A percentile compares a stretch with the other conserved stretches of the same genome.
These are phyloP conservation scores for Willaertia magna DNA, from an alignment of 208 protist genomes.

Conservation along the genomic window DNA sequence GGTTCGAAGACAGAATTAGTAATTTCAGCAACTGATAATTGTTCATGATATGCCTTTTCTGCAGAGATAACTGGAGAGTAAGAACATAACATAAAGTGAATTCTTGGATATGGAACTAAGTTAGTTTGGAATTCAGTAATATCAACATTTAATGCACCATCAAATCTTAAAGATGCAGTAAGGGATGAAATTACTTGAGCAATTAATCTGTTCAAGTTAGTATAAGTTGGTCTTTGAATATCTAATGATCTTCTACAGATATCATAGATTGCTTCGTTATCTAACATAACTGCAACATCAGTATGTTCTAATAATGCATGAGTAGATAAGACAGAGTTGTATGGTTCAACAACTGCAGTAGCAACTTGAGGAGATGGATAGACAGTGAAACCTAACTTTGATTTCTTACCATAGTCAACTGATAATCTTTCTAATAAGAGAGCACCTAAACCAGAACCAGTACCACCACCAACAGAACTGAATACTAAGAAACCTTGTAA, in stretches of 20 bases:
- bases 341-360: slow-evolving; percentile 87
- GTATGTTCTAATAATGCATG: slow-evolving; percentile 84
- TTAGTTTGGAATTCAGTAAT: slow-evolving; percentile 92
- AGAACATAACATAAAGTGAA: slow-evolving; percentile 76
- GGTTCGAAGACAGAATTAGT: slow-evolving; percentile 75
- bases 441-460: slow-evolving; percentile 90
- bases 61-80: slow-evolving; percentile 53
- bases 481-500: slow-evolving; percentile 97
- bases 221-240: slow-evolving; percentile 83
- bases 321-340: slow-evolving; percentile 88
- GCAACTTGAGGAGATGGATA: slow-evolving; percentile 87
- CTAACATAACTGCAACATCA: slow-evolving; percentile 78
- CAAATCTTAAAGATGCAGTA: slow-evolving; percentile 87
- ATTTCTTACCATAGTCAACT: slow-evolving; percentile 95
- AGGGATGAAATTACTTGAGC: slow-evolving; percentile 84
- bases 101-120: slow-evolving; percentile 87
- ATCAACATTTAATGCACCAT: slow-evolving; percentile 86
- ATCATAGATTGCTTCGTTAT: slow-evolving; percentile 93
- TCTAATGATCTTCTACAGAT: slow-evolving; percentile 74
- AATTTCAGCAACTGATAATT: slow-evolving; percentile 65
- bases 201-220: slow-evolving; percentile 86
- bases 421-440: slow-evolving; percentile 91
- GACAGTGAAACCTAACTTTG: slow-evolving; percentile 85
- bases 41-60: slow-evolving; percentile 72
- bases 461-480: slow-evolving; percentile 95